Percentiles rank a stretch among this genome's conserved stretches.
Evolutionary conservation across 805 yeast genomes (phyloP).

Genomic region (Kazachstania taianensis): DNA sequence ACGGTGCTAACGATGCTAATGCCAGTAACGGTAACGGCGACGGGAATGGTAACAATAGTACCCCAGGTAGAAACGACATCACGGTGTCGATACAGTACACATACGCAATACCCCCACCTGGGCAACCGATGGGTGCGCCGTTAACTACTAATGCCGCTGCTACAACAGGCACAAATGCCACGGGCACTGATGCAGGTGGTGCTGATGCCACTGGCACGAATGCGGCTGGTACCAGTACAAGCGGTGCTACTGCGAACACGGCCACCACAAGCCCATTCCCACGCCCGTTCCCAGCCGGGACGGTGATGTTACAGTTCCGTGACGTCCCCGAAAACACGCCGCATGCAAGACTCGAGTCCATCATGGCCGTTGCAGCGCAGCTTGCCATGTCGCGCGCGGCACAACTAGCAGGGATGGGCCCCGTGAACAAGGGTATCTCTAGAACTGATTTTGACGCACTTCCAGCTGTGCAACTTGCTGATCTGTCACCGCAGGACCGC

Average conservation of each 20-base stretch:
- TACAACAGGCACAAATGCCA: background rate
- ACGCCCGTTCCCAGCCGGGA: background rate
- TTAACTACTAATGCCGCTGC: background rate
- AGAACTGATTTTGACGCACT: slow-evolving; percentile 43
- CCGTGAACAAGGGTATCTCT: slow-evolving; percentile 43
- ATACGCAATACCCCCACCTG: background rate
- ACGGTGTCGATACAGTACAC: slow-evolving; percentile 3
- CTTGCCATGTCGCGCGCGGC: slow-evolving; percentile 57
- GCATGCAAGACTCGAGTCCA: slow-evolving; percentile 48
- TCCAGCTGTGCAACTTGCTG: slow-evolving; percentile 29
- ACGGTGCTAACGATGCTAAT: slow-evolving; percentile 7
- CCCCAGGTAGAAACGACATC: background rate
- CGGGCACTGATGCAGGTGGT: slow-evolving; percentile 11
- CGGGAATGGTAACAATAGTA: background rate
- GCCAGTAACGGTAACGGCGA: slow-evolving; percentile 26
- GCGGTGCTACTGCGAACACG: background rate
- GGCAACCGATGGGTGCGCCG: background rate
- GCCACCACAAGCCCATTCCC: background rate
- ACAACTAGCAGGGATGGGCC: slow-evolving; percentile 36
- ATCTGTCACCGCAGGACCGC: slow-evolving; percentile 23
- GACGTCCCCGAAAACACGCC: slow-evolving; percentile 50
- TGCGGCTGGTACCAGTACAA: background rate
- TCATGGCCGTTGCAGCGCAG: slow-evolving; percentile 58
- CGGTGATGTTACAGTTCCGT: slow-evolving; percentile 40
- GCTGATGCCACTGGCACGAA: slow-evolving; percentile 3